Evolutionary conservation across 495 filamentous ascomycete genomes (phyloP), one percentile per base, ranked within the genome.

Genomic region (Hyaloscypha finlandica): DNA sequence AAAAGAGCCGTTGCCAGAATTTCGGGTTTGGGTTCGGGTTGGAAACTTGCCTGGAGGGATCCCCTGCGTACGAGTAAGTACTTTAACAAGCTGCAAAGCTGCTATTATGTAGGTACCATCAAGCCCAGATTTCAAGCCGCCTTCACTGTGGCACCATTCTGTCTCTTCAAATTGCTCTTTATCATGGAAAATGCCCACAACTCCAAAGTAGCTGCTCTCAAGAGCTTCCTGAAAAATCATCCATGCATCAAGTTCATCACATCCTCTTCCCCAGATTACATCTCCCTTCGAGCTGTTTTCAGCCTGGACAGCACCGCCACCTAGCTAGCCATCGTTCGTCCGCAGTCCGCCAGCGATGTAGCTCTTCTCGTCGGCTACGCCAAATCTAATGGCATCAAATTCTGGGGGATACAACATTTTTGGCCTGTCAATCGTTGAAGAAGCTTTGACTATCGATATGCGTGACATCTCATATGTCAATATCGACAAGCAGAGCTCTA

Each of bases 381-480:
- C 51, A 66, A 32, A 32, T 42, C 52, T 14, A 71, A 73, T 59
- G 35, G 61, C 20, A 67, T 79, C 30, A 59, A 68, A 6, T 78
- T 81, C 64, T 0, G 80, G 80, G 16, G 78, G 78, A 4, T 77
- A 79, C 69, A 75, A 80, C 61, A 64, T 77, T 57, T 73, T 69
- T 52, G 76, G 75, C 22, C 61, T 70, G 9, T 77, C 71, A 30
- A 55, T 68, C 19, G 67, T 73, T 9, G 16, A 75, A 8, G 70
- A 64, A 35, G 72, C 64, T 9, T 55, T 81, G 22, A 71, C 68
- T 0, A 78, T 82, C 39, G 80, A 81, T 57, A 70, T 81, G 68
- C 77, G 80, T 6, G 75, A 73, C 25, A 75, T 81, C 42, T 69
- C 67, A n/a, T 64, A 70, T 30, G 64, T 81, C 54, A n/a, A 75